These are phyloP conservation scores for Mitragyna speciosa DNA, from an alignment of 257 asterid genomes.

Conservation along the genomic window DNA sequence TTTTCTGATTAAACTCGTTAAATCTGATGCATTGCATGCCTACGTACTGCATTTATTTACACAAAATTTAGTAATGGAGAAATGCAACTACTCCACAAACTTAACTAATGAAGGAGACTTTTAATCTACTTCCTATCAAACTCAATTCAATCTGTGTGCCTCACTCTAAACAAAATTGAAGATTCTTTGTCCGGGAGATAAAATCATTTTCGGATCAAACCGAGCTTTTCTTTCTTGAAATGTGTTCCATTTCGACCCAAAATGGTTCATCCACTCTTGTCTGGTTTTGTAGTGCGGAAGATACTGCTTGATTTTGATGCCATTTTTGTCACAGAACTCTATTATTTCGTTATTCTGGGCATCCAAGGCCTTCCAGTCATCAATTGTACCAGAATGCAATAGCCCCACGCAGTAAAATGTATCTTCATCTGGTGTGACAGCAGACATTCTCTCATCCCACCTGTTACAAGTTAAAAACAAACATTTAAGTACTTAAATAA, in stretches of 20 bases:
- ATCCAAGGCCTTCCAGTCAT: slow-evolving; percentile 27
- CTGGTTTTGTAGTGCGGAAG: slow-evolving; percentile 35
- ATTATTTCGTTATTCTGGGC: slow-evolving; percentile 29
- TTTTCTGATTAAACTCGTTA: not conserved
- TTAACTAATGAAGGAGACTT: not conserved
- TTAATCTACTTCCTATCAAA: not conserved
- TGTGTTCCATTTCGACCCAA: slow-evolving; percentile 36
- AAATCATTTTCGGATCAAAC: slow-evolving; percentile 39
- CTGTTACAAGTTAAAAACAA: slow-evolving; percentile 10
- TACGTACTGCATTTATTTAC: not conserved
- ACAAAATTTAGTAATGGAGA: not conserved
- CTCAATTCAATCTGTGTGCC: not conserved
- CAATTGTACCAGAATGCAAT: slow-evolving; percentile 24
- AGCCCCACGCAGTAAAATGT: slow-evolving; percentile 39
- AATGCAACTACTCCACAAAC: not conserved
- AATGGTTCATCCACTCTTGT: slow-evolving; percentile 38
- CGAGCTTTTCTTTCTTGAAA: slow-evolving; percentile 32
- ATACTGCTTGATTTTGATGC: slow-evolving; percentile 34
- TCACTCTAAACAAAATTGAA: slow-evolving; percentile 22
- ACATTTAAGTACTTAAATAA: not conserved
- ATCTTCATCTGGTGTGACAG: slow-evolving; percentile 35
- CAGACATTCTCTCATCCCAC: slow-evolving; percentile 46
- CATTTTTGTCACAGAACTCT: slow-evolving; percentile 30
- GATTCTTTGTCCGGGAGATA: slow-evolving; percentile 41
- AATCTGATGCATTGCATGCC: not conserved